phyloP scores from a whole-genome alignment of 306 rosid species.

The Castanospermum australe region DNA sequence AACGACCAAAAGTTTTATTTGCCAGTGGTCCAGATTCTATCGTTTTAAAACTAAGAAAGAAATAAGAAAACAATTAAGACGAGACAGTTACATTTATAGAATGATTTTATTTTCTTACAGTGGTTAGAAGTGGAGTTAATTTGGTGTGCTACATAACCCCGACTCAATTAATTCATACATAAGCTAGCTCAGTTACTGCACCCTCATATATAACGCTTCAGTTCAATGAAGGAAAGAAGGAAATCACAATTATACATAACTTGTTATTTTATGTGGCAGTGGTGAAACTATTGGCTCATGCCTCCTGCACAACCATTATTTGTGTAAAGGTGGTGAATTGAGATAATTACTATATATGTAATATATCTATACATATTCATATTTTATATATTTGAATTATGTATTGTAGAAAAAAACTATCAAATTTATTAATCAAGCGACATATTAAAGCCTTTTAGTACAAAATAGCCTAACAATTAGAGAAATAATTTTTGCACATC shows the following conservation, averaged over 20 bases:
- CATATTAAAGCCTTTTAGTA: too few species aligned
- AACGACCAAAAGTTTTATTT: slow-evolving; percentile 24
- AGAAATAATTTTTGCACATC: too few species aligned
- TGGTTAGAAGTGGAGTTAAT: not conserved
- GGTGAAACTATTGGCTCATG: too few species aligned
- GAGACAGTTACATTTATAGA: slow-evolving; percentile 4
- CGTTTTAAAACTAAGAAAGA: not conserved
- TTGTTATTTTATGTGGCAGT: too few species aligned
- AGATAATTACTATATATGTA: too few species aligned
- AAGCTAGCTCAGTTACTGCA: not conserved
- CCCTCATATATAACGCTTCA: not conserved
- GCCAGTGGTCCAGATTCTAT: slow-evolving; percentile 31
- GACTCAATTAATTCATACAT: not conserved
- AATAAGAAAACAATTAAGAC: not conserved
- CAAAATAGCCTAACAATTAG: too few species aligned
- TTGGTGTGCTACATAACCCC: not conserved
- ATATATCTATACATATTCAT: too few species aligned
- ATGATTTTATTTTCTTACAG: not conserved
- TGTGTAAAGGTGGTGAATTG: too few species aligned
- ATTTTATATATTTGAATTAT: too few species aligned
- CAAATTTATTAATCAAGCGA: too few species aligned
- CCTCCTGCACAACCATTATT: too few species aligned
- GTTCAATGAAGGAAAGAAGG: not conserved
- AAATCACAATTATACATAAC: not conserved
- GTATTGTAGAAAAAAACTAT: too few species aligned